Percentiles rank a stretch among this genome's conserved stretches.
phyloP scores from a whole-genome alignment of 2,329 filamentous ascomycete genomes.

The Zymoseptoria brevis region DNA sequence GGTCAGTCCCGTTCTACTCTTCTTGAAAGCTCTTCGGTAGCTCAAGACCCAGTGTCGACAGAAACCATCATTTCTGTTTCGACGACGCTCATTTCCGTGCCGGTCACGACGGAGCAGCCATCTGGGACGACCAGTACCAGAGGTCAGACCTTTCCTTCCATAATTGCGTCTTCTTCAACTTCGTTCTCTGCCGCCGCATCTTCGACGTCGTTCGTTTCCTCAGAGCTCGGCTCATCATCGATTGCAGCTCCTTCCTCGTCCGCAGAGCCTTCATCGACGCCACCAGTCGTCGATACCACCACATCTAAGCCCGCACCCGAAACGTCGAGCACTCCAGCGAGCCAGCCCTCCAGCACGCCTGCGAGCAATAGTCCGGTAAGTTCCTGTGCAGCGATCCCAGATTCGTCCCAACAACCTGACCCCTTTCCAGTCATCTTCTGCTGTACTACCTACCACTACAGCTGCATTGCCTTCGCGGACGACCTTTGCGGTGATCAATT shows the following conservation, averaged over 20 bases:
- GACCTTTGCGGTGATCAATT: slow-evolving; percentile 21
- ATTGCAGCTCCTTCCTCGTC: slow-evolving; percentile 4
- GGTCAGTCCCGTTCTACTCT: slow-evolving; percentile 14
- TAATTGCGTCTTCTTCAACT: slow-evolving; percentile 1
- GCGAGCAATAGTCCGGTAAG: not conserved
- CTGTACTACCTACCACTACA: slow-evolving; percentile 17
- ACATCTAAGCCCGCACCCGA: not conserved
- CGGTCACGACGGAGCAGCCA: slow-evolving; percentile 6
- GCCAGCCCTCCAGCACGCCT: not conserved
- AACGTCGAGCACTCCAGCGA: not conserved
- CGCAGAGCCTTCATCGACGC: not conserved
- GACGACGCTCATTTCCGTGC: slow-evolving; percentile 9
- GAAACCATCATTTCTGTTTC: slow-evolving; percentile 5
- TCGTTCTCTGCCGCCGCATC: not conserved
- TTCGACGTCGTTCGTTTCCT: slow-evolving; percentile 9
- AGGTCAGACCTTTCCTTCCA: slow-evolving; percentile 13
- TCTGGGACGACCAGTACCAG: slow-evolving; percentile 5
- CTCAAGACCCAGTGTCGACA: slow-evolving; percentile 6
- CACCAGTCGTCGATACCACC: not conserved
- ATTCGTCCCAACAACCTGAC: not conserved
- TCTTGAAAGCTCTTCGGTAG: slow-evolving; percentile 5
- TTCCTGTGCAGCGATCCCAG: not conserved
- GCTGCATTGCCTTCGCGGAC: slow-evolving; percentile 27
- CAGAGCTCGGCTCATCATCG: slow-evolving; percentile 15
- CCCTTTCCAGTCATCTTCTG: not conserved